Evolutionary conservation across 306 rosid genomes (phyloP).

Genomic region (Elaeagnus macrophylla): DNA sequence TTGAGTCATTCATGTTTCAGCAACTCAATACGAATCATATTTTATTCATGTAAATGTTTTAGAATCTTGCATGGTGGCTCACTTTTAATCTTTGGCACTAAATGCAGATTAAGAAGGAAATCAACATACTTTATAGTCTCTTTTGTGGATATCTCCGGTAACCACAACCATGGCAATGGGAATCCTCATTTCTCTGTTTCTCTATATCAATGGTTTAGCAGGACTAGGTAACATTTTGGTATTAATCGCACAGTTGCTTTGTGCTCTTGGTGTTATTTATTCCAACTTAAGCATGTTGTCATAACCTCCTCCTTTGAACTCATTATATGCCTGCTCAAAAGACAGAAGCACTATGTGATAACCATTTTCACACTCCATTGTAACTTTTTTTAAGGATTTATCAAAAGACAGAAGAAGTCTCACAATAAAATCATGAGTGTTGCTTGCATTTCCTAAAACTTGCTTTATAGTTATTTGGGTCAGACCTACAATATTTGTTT

Average conservation of each 20-base stretch:
- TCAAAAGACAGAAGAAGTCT: not conserved
- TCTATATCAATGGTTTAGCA: not conserved
- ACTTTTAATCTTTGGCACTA: not conserved
- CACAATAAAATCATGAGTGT: conserved; percentile 1
- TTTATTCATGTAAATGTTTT: no score
- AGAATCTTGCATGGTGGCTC: no score
- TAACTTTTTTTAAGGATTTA: not conserved
- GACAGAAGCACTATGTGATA: not conserved
- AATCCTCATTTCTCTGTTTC: conserved; percentile 20
- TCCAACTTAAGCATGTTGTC: not conserved
- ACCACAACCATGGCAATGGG: conserved; percentile 7
- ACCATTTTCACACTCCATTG: not conserved
- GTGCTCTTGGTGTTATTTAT: conserved; percentile 9
- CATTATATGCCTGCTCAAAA: conserved; percentile 1
- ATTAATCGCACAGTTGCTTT: conserved; percentile 1
- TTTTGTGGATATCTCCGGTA: conserved; percentile 44
- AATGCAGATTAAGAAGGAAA: conserved; percentile 90
- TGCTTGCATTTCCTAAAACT: conserved; percentile 4
- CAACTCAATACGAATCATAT: no score
- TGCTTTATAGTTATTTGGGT: conserved; percentile 20
- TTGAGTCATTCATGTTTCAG: no score
- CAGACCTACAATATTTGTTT: conserved; percentile 7
- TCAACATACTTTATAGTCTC: conserved; percentile 82
- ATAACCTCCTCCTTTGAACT: conserved; percentile 3
- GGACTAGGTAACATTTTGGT: conserved; percentile 3